A percentile compares a stretch with the other conserved stretches of the same genome.
These are phyloP conservation scores for Allantophomopsis lycopodina DNA, from an alignment of 2,329 filamentous ascomycete genomes.

Conservation along the genomic window DNA sequence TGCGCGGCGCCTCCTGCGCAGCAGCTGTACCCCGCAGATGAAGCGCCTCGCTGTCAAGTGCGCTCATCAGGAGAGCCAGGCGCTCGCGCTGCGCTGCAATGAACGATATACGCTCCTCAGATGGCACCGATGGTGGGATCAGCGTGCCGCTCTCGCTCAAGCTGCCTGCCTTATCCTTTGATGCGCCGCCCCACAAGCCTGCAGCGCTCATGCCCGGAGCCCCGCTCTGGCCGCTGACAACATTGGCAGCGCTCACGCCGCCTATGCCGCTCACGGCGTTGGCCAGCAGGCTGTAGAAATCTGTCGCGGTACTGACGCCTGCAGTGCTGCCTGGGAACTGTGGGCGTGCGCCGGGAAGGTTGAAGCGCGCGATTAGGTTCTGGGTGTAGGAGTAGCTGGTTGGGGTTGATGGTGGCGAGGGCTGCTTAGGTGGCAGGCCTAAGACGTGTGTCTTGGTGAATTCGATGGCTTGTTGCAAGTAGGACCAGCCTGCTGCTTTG, in stretches of 20 bases:
- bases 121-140: conserved; percentile 56
- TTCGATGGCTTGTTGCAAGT: conserved; percentile 59
- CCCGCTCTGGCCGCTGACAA: conserved; percentile 20
- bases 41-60: conserved; percentile 67
- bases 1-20: conserved; percentile 5
- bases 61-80: conserved; percentile 59
- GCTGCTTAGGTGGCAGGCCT: conserved; percentile 51
- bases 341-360: conserved; percentile 57
- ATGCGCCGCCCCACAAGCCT: conserved; percentile 3
- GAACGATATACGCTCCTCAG: conserved; percentile 58
- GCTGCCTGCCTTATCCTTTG: conserved; percentile 28
- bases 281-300: conserved; percentile 68
- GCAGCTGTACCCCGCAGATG: conserved; percentile 23
- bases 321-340: conserved; percentile 22
- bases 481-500: conserved; percentile 62
- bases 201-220: conserved; percentile 6
- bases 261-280: conserved; percentile 39
- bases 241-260: conserved; percentile 35
- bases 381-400: conserved; percentile 55
- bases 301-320: conserved; percentile 32
- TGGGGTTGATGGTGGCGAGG: conserved; percentile 28
- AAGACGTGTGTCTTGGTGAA: conserved; percentile 62
- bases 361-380: conserved; percentile 72
- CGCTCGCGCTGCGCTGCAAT: conserved; percentile 69
- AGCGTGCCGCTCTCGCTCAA: conserved; percentile 45